Conservation (phyloP, 768 basidiomycete species). For the Tephrocybe sp. region DNA sequence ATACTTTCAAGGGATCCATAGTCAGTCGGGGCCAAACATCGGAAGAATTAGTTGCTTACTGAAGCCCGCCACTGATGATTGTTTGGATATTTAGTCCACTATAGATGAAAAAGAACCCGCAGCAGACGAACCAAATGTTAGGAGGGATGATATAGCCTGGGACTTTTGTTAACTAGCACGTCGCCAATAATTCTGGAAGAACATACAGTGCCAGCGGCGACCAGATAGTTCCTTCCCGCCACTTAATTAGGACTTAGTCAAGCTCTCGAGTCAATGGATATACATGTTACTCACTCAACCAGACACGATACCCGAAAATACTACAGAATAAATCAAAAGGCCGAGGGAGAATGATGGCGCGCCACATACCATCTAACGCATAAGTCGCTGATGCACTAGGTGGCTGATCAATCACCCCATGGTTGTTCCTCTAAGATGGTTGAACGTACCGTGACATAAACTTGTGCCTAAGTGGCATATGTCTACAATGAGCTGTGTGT, state of each 20-base stretch:
- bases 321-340: neutral
- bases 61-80: conserved; percentile 11
- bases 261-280: neutral
- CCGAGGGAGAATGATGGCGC: no score
- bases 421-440: no score
- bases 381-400: conserved; percentile 11
- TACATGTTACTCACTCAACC: conserved; percentile 5
- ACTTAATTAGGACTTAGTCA: neutral
- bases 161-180: no score
- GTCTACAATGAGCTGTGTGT: neutral
- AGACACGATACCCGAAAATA: conserved; percentile 10
- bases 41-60: neutral
- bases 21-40: neutral
- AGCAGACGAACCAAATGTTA: conserved; percentile 5
- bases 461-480: neutral
- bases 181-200: neutral
- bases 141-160: neutral
- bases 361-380: conserved; percentile 9
- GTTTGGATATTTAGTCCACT: no score
- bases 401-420: neutral
- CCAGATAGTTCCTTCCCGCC: conserved; percentile 1
- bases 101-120: no score
- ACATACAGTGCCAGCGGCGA: conserved; percentile 3
- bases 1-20: neutral
- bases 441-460: conserved; percentile 5